Conservation (phyloP, 2,329 filamentous ascomycete species). For the Epichloe typhina region DNA sequence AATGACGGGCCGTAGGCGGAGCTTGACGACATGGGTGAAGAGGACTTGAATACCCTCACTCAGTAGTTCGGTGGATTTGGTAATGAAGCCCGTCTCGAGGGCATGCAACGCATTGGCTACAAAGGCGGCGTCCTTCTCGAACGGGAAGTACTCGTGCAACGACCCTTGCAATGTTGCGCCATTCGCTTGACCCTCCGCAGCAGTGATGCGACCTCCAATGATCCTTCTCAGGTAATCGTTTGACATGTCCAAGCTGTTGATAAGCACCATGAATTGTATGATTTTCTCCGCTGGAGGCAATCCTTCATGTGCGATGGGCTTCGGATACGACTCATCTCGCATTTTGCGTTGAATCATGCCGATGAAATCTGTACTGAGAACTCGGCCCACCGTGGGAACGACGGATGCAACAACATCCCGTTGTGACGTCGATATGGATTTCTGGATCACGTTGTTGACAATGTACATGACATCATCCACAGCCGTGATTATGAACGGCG, state of each 20-base stretch:
- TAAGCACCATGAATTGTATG: constrained; percentile 77
- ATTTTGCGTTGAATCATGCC: constrained; percentile 97
- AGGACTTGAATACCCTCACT: constrained; percentile 75
- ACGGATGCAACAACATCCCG: constrained; percentile 64
- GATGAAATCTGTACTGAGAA: constrained; percentile 81
- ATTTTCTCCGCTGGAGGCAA: constrained; percentile 81
- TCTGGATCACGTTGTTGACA: constrained; percentile 79
- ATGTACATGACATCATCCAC: constrained; percentile 99
- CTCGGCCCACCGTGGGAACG: constrained; percentile 62
- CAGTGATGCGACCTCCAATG: constrained; percentile 51
- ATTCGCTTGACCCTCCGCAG: constrained; percentile 24
- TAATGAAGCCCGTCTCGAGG: constrained; percentile 58
- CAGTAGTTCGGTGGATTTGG: constrained; percentile 70
- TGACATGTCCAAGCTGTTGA: constrained; percentile 90
- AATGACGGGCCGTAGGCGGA: constrained; percentile 70
- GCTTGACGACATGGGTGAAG: constrained; percentile 77
- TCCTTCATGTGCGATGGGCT: constrained; percentile 61
- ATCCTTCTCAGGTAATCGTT: constrained; percentile 87
- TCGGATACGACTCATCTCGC: constrained; percentile 89
- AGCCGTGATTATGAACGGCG: constrained; percentile 85
- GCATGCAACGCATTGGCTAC: constrained; percentile 55
- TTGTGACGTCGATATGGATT: constrained; percentile 77
- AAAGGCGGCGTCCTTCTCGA: constrained; percentile 58
- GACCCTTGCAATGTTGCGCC: constrained; percentile 25
- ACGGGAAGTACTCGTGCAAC: constrained; percentile 61